phyloP scores from a whole-genome alignment of 306 rosid genomes.

The barrel medic (Medicago truncatula) region MtrunA17r5.0-ANR NC_053049.1:381001-381500 shows the following conservation, averaged over 20 bases:
- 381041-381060: background rate
- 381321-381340: constrained; percentile 27
- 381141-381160: constrained; percentile 4
- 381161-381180: background rate
- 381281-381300: constrained; percentile 57
- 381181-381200: background rate
- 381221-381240: constrained; percentile 20
- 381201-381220: constrained; percentile 15
- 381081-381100: background rate
- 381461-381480: background rate
- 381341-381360: background rate
- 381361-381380: constrained; percentile 8
- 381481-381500: constrained; percentile 47
- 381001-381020: constrained; percentile 9
- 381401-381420: constrained; percentile 73
- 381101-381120: constrained; percentile 47
- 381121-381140: constrained; percentile 47
- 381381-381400: constrained; percentile 23
- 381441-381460: constrained; percentile 55
- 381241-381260: constrained; percentile 52
- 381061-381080: background rate
- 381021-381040: constrained; percentile 10
- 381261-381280: constrained; percentile 62
- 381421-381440: constrained; percentile 59
- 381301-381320: constrained; percentile 39